Evolutionary conservation across 192 early-diverging fungal genomes (phyloP).

Genomic region (Backusella tarrabulga): DNA sequence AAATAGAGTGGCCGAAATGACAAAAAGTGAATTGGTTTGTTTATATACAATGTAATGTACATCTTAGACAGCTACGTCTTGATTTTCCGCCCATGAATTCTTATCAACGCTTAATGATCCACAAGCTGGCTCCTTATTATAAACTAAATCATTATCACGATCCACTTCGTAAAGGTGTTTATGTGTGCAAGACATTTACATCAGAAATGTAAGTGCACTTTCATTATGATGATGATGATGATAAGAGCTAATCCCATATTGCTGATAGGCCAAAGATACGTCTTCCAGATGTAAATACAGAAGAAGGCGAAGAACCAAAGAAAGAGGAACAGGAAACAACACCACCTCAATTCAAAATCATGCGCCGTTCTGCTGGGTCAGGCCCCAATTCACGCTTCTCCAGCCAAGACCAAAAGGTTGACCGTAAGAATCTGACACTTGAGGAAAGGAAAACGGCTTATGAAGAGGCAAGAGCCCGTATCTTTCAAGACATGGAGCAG

Average conservation of each 20-base stretch:
- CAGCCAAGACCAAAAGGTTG: neutral
- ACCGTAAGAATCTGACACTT: conserved; percentile 50
- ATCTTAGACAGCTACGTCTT: conserved; percentile 49
- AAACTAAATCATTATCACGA: conserved; percentile 62
- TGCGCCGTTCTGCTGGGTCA: conserved; percentile 36
- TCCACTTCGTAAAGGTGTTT: conserved; percentile 46
- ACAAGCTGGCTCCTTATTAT: conserved; percentile 69
- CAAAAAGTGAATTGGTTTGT: neutral
- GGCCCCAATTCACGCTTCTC: conserved; percentile 14
- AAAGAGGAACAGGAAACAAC: neutral
- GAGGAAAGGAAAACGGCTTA: conserved; percentile 70
- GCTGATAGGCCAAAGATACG: conserved; percentile 38
- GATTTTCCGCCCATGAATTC: conserved; percentile 70
- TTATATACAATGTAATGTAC: neutral
- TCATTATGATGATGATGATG: no score
- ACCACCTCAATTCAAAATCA: conserved; percentile 43
- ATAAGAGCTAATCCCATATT: neutral
- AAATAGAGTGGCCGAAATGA: neutral
- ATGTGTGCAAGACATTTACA: conserved; percentile 52
- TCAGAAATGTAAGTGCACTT: conserved; percentile 53
- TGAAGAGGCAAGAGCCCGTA: conserved; percentile 66
- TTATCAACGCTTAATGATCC: conserved; percentile 73
- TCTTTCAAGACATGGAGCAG: conserved; percentile 56
- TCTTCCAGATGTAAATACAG: conserved; percentile 47
- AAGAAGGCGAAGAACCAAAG: conserved; percentile 39